Evolutionary conservation across 441 rosid species (phyloP), one percentile per base, ranked within the genome.

Genomic region (Metrosideros polymorpha): DNA sequence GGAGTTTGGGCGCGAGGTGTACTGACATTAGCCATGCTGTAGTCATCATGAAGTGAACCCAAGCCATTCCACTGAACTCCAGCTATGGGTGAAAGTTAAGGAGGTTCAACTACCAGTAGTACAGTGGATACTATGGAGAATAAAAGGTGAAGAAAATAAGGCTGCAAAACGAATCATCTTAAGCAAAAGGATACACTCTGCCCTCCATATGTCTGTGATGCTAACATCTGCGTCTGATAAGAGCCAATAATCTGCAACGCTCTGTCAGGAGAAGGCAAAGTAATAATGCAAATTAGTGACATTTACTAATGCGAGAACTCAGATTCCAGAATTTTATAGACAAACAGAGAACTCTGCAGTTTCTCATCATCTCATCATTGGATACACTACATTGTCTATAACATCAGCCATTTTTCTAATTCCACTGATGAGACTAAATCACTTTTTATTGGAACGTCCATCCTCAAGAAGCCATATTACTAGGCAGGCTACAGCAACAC

Each of bases 231-330:
- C 94, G 87, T 96, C 99, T 89, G 99, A 96, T 92, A 92, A 92
- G 83, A 98, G 98, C 99, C 98, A 95, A 93, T 96, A 98, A 92
- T 98, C 99, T 84, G 94, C 96, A 85, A 93, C 97, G 88, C 92
- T 92, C 99, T 98, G 95, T 91, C 88, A 82, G 85, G 53, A 85
- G 71, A 86, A 84, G 51, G 75, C 50, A 84, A 86, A 76, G 47
- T 47, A 51, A 77, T 19, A 24, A 39, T 22, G n/a, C 79, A 71
- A 71, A 71, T 39, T 39, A 71, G 79, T 22, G 47, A 35, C 27
- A 71, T 27, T 71, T 71, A 71, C 47, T 71, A 39, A 2, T 22
- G 47, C 2, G 2, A 71, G 79, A 66, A 66, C 25, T 66, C 47
- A 66, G 4, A 66, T 35, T 12, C 47, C 47, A 35, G 47, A n/a